Conservation (phyloP, 305 asterid species). For the Solanum hybrid region DNA sequence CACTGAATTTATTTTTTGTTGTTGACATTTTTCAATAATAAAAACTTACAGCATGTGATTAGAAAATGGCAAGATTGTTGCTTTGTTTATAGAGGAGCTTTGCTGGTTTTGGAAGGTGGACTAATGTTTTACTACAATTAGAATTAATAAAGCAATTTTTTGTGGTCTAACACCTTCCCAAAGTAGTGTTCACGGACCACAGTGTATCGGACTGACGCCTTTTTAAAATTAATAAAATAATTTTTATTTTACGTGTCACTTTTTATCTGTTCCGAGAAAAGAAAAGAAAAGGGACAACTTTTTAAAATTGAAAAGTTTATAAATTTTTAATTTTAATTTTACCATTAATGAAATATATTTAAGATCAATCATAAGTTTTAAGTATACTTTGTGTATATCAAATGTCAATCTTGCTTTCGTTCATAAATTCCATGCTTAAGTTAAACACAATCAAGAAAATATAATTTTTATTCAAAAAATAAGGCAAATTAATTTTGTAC, state of each 20-base stretch:
- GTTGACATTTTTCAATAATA: not conserved
- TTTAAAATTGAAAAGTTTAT: not conserved
- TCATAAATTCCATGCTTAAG: not conserved
- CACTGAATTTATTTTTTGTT: not conserved
- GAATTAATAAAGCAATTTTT: not conserved
- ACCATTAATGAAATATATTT: not conserved
- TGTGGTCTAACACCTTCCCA: not conserved
- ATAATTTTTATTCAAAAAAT: not conserved
- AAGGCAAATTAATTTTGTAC: not conserved
- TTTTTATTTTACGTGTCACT: not conserved
- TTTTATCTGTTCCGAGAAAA: not conserved
- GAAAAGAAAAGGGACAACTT: not conserved
- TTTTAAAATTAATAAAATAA: not conserved
- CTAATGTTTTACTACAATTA: not conserved
- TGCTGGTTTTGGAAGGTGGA: not conserved
- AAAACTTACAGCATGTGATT: not conserved
- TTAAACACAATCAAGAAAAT: not conserved
- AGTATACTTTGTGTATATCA: not conserved
- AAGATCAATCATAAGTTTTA: no score
- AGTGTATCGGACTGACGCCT: no score
- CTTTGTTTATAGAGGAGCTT: not conserved
- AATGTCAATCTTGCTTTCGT: not conserved
- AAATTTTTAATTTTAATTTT: not conserved
- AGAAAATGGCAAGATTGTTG: not conserved
- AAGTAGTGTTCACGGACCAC: no score